Conservation (phyloP, 768 basidiomycete species). For the Lactarius quietus region DNA sequence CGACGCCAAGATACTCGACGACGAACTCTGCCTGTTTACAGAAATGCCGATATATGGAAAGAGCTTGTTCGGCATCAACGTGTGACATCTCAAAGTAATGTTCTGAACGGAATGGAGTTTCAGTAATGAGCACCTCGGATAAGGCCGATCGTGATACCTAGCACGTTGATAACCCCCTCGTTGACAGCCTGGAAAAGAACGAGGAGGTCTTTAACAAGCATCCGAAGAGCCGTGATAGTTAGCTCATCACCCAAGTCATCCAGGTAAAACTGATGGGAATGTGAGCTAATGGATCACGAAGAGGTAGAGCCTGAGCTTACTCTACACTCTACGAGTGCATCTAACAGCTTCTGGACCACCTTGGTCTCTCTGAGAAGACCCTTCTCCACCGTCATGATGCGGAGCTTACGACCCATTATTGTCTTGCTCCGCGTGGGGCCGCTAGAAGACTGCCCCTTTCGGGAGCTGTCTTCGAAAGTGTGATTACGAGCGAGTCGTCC, state of each 20-base stretch:
- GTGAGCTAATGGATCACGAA: conserved; percentile 8
- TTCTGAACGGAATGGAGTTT: conserved; percentile 43
- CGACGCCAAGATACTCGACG: conserved; percentile 88
- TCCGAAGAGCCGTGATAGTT: conserved; percentile 79
- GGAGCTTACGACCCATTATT: conserved; percentile 75
- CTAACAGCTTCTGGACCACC: conserved; percentile 86
- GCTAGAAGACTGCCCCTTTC: neutral
- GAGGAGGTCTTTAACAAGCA: conserved; percentile 94
- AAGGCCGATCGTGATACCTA: conserved; percentile 49
- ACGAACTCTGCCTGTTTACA: conserved; percentile 91
- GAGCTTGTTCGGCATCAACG: conserved; percentile 81
- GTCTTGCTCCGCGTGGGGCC: conserved; percentile 60
- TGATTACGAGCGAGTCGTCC: conserved; percentile 12
- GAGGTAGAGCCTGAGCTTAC: conserved; percentile 45
- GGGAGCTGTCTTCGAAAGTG: conserved; percentile 19
- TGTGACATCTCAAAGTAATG: conserved; percentile 99
- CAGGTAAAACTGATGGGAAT: conserved; percentile 70
- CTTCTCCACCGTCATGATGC: conserved; percentile 93
- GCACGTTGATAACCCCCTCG: conserved; percentile 84
- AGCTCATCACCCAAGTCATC: conserved; percentile 93
- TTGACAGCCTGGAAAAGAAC: conserved; percentile 96
- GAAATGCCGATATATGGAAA: conserved; percentile 88
- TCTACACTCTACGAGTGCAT: conserved; percentile 80
- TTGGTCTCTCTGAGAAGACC: conserved; percentile 90
- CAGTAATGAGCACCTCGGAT: conserved; percentile 27